Percentiles rank a stretch among this genome's conserved stretches.
phyloP scores from a whole-genome alignment of 768 basidiomycete genomes.

The Leucosporidium creatinivorum region DNA sequence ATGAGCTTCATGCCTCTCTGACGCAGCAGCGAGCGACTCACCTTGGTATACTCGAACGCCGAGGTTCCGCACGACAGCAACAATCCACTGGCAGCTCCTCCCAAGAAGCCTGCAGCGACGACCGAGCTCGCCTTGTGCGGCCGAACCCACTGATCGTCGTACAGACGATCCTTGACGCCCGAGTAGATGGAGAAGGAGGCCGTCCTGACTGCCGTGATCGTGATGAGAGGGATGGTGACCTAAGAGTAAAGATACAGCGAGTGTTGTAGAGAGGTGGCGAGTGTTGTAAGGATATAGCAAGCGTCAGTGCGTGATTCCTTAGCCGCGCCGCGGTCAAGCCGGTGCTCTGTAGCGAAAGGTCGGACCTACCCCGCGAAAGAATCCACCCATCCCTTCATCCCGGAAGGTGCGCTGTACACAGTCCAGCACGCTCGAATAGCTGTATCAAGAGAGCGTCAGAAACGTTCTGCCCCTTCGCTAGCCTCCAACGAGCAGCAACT shows the following conservation, averaged over 20 bases:
- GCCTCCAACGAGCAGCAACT: not conserved
- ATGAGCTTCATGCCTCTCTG: not conserved
- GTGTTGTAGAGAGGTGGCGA: too few relatives aligned
- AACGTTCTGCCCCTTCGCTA: not conserved
- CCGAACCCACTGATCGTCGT: constrained; percentile 51
- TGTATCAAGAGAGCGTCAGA: not conserved
- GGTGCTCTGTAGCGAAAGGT: not conserved
- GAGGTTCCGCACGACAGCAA: constrained; percentile 25
- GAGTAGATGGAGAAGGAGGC: constrained; percentile 88
- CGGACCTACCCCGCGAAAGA: constrained; percentile 53
- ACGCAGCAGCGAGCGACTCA: not conserved
- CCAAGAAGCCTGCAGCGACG: constrained; percentile 25
- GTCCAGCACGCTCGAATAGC: constrained; percentile 52
- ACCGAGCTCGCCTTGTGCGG: constrained; percentile 25
- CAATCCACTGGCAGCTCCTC: constrained; percentile 33
- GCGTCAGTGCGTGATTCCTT: not conserved
- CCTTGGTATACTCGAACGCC: constrained; percentile 30
- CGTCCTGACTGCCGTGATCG: constrained; percentile 42
- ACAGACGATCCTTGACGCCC: constrained; percentile 67
- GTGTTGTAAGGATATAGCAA: too few relatives aligned
- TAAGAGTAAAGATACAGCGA: too few relatives aligned
- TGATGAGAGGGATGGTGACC: constrained; percentile 22
- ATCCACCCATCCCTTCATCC: constrained; percentile 52
- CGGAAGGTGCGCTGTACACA: constrained; percentile 66
- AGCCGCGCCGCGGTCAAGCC: not conserved